Evolutionary conservation across 1,139 yeast genomes (phyloP).

Genomic region (Scheffersomyces lignicola): DNA sequence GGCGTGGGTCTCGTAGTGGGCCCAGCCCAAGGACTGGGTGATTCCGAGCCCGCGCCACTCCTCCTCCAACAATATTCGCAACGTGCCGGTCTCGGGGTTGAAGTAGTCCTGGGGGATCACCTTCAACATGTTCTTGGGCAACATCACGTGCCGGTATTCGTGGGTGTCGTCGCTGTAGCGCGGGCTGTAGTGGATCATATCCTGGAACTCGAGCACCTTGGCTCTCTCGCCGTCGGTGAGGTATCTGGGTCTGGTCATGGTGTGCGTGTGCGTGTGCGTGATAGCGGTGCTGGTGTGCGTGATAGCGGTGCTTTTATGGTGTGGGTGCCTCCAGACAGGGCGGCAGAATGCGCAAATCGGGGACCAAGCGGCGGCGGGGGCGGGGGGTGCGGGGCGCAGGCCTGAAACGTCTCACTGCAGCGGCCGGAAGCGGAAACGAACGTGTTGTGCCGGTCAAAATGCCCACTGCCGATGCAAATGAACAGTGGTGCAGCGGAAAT

Average conservation of each 20-base stretch:
- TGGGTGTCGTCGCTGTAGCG: constrained; percentile 85
- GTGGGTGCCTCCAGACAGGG: no score
- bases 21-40: constrained; percentile 98
- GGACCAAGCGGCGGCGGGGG: no score
- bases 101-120: constrained; percentile 96
- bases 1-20: constrained; percentile 94
- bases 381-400: no score
- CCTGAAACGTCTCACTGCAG: no score
- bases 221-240: constrained; percentile 83
- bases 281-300: no score
- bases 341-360: no score
- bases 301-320: no score
- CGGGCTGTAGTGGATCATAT: constrained; percentile 91
- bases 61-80: constrained; percentile 86
- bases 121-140: constrained; percentile 94
- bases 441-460: no score
- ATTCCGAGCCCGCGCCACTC: constrained; percentile 99
- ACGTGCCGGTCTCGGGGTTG: constrained; percentile 91
- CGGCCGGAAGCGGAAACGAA: no score
- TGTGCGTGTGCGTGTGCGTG: constrained; percentile 2
- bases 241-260: constrained; percentile 57
- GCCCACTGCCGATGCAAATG: no score
- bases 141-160: constrained; percentile 90
- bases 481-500: no score
- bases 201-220: constrained; percentile 87